Conservation (phyloP, 441 rosid species). For the Biscutella laevigata region DNA sequence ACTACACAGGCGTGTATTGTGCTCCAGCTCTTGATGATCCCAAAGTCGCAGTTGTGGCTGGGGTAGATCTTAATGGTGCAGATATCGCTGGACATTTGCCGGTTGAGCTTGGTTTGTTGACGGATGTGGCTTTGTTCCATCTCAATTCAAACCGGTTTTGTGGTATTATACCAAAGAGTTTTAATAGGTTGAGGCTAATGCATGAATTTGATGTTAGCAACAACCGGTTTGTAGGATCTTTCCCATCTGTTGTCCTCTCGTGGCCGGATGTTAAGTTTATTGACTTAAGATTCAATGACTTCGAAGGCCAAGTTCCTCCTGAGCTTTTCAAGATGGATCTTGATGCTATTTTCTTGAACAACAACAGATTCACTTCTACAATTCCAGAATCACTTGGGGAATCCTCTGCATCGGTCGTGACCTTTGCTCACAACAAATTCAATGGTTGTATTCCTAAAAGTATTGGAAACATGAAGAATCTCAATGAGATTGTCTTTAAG, state of each 20-base stretch:
- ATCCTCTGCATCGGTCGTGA: conserved; percentile 45
- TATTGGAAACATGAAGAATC: conserved; percentile 54
- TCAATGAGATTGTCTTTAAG: conserved; percentile 51
- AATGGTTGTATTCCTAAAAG: conserved; percentile 64
- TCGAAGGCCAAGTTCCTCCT: conserved; percentile 63
- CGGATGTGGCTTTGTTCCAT: conserved; percentile 60
- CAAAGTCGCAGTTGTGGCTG: conserved; percentile 42
- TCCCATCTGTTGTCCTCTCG: conserved; percentile 40
- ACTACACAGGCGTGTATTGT: conserved; percentile 65
- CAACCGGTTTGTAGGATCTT: conserved; percentile 72
- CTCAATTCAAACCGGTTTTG: conserved; percentile 77
- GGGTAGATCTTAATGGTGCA: conserved; percentile 66
- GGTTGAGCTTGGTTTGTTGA: conserved; percentile 57
- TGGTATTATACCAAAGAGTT: conserved; percentile 60
- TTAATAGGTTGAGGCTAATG: conserved; percentile 46
- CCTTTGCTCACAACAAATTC: conserved; percentile 72
- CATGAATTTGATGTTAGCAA: conserved; percentile 82
- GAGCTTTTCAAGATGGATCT: conserved; percentile 44
- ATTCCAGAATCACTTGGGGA: conserved; percentile 66
- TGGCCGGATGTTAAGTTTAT: conserved; percentile 50
- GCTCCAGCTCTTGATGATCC: conserved; percentile 55
- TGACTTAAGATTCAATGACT: conserved; percentile 64
- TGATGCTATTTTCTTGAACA: conserved; percentile 69
- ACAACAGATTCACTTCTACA: conserved; percentile 54
- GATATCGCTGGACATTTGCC: conserved; percentile 89